phyloP scores from a whole-genome alignment of 768 basidiomycete species.

The Thelephora ganbajun region DNA sequence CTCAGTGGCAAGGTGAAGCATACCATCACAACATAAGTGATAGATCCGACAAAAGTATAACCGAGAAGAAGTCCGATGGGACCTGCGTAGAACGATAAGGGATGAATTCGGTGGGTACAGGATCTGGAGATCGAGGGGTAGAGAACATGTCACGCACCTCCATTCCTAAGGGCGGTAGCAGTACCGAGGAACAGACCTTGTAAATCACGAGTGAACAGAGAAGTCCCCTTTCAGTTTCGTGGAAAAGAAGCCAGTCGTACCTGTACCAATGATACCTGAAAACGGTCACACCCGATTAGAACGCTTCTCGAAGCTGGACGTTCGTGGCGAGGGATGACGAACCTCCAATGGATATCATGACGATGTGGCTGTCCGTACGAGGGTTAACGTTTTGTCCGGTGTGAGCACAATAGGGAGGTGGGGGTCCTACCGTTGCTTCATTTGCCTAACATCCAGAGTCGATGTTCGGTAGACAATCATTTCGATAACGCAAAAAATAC shows the following conservation, averaged over 20 bases:
- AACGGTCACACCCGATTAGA: slow-evolving; percentile 2
- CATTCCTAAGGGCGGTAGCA: slow-evolving; percentile 23
- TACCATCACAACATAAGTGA: slow-evolving; percentile 66
- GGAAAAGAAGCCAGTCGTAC: neutral
- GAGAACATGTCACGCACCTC: slow-evolving; percentile 4
- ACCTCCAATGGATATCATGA: slow-evolving; percentile 47
- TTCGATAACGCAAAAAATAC: neutral
- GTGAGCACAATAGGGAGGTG: neutral
- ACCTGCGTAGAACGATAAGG: slow-evolving; percentile 11
- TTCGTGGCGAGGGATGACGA: neutral
- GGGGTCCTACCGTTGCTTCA: slow-evolving; percentile 23
- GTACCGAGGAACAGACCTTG: slow-evolving; percentile 32
- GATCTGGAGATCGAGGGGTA: neutral
- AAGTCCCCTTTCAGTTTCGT: too few species aligned
- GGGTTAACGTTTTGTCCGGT: too few species aligned
- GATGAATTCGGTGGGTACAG: neutral
- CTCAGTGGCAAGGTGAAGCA: slow-evolving; percentile 5
- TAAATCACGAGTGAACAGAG: too few species aligned
- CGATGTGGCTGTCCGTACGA: slow-evolving; percentile 48
- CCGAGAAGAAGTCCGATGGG: slow-evolving; percentile 68
- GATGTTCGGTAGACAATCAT: neutral
- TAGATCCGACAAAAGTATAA: slow-evolving; percentile 47
- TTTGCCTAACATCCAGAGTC: slow-evolving; percentile 22
- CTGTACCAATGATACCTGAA: slow-evolving; percentile 30
- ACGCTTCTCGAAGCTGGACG: neutral